These are phyloP conservation scores for Nannizzia gypsea DNA, from an alignment of 2,329 filamentous ascomycete species.

Conservation along the genomic window DNA sequence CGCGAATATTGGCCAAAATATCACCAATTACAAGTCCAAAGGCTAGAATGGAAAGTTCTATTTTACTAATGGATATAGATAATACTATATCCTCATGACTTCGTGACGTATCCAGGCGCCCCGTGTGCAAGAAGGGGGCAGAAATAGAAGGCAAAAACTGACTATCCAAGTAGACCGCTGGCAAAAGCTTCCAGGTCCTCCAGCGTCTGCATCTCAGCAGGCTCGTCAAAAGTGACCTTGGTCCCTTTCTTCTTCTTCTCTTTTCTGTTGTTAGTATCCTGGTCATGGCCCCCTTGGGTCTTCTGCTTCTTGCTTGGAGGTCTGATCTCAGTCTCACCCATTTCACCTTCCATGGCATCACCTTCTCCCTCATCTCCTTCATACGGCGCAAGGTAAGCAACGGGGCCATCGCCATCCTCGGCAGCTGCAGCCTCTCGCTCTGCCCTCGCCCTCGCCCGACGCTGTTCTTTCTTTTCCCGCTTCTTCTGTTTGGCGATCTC, in stretches of 20 bases:
- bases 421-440: constrained; percentile 19
- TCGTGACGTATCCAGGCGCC: too few species aligned
- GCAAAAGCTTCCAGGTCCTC: constrained; percentile 39
- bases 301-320: constrained; percentile 31
- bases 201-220: constrained; percentile 32
- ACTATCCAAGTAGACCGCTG: constrained; percentile 31
- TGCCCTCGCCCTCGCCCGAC: constrained; percentile 28
- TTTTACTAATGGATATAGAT: too few species aligned
- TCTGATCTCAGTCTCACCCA: constrained; percentile 13
- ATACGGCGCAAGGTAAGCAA: constrained; percentile 24
- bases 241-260: constrained; percentile 21
- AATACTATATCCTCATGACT: too few species aligned
- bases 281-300: constrained; percentile 26
- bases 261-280: constrained; percentile 15
- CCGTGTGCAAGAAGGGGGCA: not conserved
- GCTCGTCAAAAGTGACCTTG: constrained; percentile 15
- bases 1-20: not conserved
- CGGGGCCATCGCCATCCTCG: constrained; percentile 22
- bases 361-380: constrained; percentile 16
- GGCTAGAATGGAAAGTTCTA: too few species aligned
- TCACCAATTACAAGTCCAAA: too few species aligned
- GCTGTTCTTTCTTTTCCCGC: constrained; percentile 38
- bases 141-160: not conserved
- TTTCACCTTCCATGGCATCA: constrained; percentile 12
- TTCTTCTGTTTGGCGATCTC: constrained; percentile 63